phyloP scores from a whole-genome alignment of 2,329 filamentous ascomycete species.

The Alternaria gansuensis region DNA sequence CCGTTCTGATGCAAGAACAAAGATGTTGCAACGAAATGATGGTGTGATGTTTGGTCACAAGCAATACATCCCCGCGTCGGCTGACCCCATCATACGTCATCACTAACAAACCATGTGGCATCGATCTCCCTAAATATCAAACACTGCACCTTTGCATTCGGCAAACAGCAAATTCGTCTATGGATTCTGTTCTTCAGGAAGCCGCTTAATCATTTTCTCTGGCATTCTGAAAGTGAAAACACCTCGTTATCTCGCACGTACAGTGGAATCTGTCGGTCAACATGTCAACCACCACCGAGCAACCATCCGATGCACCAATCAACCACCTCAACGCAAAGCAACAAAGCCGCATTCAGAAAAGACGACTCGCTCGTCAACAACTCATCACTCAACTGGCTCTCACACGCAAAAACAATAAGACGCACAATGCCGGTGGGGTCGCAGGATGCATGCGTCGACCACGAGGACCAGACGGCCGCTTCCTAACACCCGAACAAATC shows the following conservation, averaged over 20 bases:
- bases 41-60: constrained; percentile 10
- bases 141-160: neutral
- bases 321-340: constrained; percentile 16
- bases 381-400: neutral
- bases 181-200: neutral
- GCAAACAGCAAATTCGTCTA: neutral
- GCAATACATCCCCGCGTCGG: constrained; percentile 12
- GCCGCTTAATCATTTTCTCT: no score
- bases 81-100: constrained; percentile 12
- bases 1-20: neutral
- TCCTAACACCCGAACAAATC: constrained; percentile 8
- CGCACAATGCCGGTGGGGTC: neutral
- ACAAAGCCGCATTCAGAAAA: constrained; percentile 11
- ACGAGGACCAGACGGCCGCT: constrained; percentile 7
- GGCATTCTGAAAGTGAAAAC: neutral
- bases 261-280: neutral
- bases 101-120: constrained; percentile 3
- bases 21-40: neutral
- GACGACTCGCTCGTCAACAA: constrained; percentile 14
- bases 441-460: neutral
- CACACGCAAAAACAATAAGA: neutral
- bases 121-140: no score
- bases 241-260: neutral
- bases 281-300: constrained; percentile 11
- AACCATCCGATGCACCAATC: neutral